Conservation (phyloP, 257 asterid genomes). For the Buddleja alternifolia region DNA sequence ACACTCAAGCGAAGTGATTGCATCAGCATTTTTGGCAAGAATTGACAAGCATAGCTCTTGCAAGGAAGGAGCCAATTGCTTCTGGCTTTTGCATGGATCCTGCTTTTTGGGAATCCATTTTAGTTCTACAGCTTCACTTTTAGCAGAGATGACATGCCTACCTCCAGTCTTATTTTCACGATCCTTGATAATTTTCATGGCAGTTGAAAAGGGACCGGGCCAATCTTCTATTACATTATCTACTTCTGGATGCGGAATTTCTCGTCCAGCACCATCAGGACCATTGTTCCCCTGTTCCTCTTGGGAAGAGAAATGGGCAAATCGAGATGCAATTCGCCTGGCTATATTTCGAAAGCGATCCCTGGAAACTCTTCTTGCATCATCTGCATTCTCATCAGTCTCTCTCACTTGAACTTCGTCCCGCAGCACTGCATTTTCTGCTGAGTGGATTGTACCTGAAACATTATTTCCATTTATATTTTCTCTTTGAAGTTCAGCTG, state of each 20-base stretch:
- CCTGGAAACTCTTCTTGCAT: slow-evolving; percentile 36
- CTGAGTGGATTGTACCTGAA: slow-evolving; percentile 28
- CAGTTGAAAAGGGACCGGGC: slow-evolving; percentile 98
- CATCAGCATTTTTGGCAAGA: slow-evolving; percentile 77
- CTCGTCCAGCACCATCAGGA: slow-evolving; percentile 43
- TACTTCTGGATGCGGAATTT: slow-evolving; percentile 37
- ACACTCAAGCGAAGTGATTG: slow-evolving; percentile 75
- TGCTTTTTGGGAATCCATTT: slow-evolving; percentile 65
- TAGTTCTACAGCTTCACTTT: slow-evolving; percentile 43
- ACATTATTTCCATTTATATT: slow-evolving; percentile 18
- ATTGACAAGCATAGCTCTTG: slow-evolving; percentile 68
- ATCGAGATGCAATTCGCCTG: slow-evolving; percentile 67
- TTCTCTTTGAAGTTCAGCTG: slow-evolving; percentile 27
- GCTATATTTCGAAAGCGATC: slow-evolving; percentile 68
- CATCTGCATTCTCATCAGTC: slow-evolving; percentile 21
- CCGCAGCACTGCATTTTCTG: slow-evolving; percentile 33
- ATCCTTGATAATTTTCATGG: slow-evolving; percentile 78
- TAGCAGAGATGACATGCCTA: slow-evolving; percentile 36
- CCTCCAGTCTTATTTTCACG: slow-evolving; percentile 45
- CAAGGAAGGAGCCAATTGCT: slow-evolving; percentile 56
- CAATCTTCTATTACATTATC: slow-evolving; percentile 61
- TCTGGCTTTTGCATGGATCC: slow-evolving; percentile 38
- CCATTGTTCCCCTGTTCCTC: slow-evolving; percentile 45
- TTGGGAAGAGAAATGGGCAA: slow-evolving; percentile 75
- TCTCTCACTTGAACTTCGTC: slow-evolving; percentile 37